A percentile compares a stretch with the other conserved stretches of the same genome.
phyloP scores from a whole-genome alignment of 352 stramenopile species.

The Globisporangium paddicum region DNA sequence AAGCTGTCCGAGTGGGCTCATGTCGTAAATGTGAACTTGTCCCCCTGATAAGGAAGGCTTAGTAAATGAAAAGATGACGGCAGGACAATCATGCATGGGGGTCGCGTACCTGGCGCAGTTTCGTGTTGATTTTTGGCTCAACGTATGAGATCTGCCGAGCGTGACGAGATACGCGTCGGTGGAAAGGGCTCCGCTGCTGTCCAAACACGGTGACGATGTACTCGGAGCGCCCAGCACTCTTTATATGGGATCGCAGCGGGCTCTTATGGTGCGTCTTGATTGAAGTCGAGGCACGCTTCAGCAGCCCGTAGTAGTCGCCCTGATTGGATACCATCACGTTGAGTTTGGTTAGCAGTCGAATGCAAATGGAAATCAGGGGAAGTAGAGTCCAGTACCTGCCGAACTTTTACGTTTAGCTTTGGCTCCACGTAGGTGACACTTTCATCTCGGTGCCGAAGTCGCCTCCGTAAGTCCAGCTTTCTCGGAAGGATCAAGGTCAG shows the following conservation, averaged over 20 bases:
- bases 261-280: conserved; percentile 14
- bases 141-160: conserved; percentile 49
- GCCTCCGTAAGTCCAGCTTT: conserved; percentile 17
- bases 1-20: conserved; percentile 20
- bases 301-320: conserved; percentile 68
- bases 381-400: conserved; percentile 22
- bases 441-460: conserved; percentile 35
- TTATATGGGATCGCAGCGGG: conserved; percentile 8
- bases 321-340: conserved; percentile 11
- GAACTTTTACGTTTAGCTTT: conserved; percentile 60
- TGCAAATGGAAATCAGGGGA: too few species aligned
- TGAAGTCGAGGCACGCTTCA: conserved; percentile 20
- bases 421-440: conserved; percentile 51
- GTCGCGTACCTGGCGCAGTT: conserved; percentile 61
- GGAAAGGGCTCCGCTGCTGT: conserved; percentile 18
- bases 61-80: not conserved
- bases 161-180: conserved; percentile 22
- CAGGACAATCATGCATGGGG: not conserved
- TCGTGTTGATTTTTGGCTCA: conserved; percentile 75
- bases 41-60: conserved; percentile 34
- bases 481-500: not conserved
- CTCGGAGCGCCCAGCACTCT: conserved; percentile 14
- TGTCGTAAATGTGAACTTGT: conserved; percentile 76
- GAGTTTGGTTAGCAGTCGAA: not conserved
- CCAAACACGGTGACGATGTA: conserved; percentile 14